Percentiles rank a stretch among this genome's conserved stretches.
These are phyloP conservation scores for Leishmania tarentolae DNA, from an alignment of 208 protist species.

Conservation along the genomic window DNA sequence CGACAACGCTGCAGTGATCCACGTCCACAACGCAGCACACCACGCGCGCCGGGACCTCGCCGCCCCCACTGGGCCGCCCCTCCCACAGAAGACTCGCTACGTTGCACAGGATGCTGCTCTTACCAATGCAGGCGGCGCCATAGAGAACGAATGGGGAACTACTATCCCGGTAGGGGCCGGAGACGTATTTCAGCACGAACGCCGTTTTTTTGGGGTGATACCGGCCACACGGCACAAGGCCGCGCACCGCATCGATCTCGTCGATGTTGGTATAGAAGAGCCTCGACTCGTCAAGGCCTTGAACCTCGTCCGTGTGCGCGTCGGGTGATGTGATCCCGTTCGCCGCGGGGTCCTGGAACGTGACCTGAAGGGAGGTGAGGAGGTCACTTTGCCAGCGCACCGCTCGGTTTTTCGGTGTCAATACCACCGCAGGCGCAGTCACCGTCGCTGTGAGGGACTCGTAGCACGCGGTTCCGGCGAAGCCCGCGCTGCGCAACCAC, in stretches of 20 bases:
- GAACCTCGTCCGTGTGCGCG: conserved; percentile 9
- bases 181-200: conserved; percentile 44
- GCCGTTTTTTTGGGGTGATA: conserved; percentile 36
- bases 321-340: not conserved
- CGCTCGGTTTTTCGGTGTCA: conserved; percentile 36
- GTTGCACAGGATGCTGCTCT: conserved; percentile 59
- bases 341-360: conserved; percentile 47
- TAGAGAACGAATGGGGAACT: conserved; percentile 75
- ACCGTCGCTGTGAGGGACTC: conserved; percentile 22
- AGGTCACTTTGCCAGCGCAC: conserved; percentile 83
- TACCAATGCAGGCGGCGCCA: conserved; percentile 58
- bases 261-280: conserved; percentile 25
- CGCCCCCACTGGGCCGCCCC: conserved; percentile 12
- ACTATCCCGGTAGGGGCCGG: conserved; percentile 30
- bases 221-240: conserved; percentile 18
- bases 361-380: conserved; percentile 40
- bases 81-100: conserved; percentile 38
- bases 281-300: conserved; percentile 16
- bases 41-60: conserved; percentile 27
- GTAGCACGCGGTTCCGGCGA: conserved; percentile 19
- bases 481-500: conserved; percentile 55
- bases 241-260: conserved; percentile 20
- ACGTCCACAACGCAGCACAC: conserved; percentile 42
- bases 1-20: conserved; percentile 50
- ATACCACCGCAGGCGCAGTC: conserved; percentile 17